Evolutionary conservation across 805 yeast genomes (phyloP), one percentile per base, ranked within the genome.

Genomic region (Starmerella gropengiesseri): DNA sequence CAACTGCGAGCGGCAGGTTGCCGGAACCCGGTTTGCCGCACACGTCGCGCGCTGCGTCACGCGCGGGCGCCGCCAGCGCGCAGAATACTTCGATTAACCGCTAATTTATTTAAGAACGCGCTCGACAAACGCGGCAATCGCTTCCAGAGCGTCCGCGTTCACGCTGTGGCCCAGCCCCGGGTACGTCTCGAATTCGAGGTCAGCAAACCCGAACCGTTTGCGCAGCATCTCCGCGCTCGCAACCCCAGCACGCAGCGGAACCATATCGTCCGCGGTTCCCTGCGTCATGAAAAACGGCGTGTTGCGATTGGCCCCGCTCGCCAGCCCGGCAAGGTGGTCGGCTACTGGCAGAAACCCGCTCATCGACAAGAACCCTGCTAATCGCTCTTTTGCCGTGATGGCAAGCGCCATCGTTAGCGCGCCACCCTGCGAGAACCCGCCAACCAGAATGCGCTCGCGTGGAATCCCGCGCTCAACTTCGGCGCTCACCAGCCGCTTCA

Each of bases 371-470:
- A 82, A 68, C 2, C 95, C 97, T 7, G 82, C 97, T 17, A 87
- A 65, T 55, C 80, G 81, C 21, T 55, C 50, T 6, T n/a, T 9
- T 7, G 48, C 35, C 3, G 56, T 51, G 16, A 54, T 28, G 1
- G 60, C 49, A 7, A 59, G 47, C 20, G 55, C 57, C 46, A 82
- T 64, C 1, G 91, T 64, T 9, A 89, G 47, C 1, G 94, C 86
- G 37, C 85, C 93, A 43, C 98, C 98, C 63, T 91, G 98, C 4
- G 93, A 80, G 59, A 91, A 91, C 0, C 98, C 98, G 27, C 97
- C 97, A 44, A 91, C 66, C n/a, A 91, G 66, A 36, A 91, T 81
- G 41, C 81, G 73, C 27, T 57, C 53, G 11, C 65, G 44, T 7
- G 64, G 56, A 19, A 64, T 56, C 5, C 70, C 70, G 7, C 46